Percentiles rank a stretch among this genome's conserved stretches.
These are phyloP conservation scores for Sporothrix pallida DNA, from an alignment of 2,329 filamentous ascomycete genomes.

Conservation along the genomic window DNA sequence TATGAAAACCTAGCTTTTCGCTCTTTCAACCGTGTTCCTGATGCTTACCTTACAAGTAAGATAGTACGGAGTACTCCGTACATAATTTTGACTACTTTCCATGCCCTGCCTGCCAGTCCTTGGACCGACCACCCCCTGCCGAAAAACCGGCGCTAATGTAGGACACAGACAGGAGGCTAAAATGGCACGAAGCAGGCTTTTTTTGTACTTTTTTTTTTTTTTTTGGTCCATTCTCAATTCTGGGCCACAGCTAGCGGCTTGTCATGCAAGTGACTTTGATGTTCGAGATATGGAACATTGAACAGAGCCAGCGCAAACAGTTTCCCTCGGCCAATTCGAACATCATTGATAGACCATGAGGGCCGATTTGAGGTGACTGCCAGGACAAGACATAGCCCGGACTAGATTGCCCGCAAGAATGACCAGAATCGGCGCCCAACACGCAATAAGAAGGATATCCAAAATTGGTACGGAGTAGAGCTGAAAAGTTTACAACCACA, in stretches of 20 bases:
- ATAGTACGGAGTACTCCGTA: too few relatives aligned
- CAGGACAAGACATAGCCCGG: background rate
- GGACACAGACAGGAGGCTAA: conserved; percentile 20
- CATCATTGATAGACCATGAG: background rate
- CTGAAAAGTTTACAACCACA: background rate
- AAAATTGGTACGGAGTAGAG: background rate
- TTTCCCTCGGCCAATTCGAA: background rate
- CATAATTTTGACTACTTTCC: background rate
- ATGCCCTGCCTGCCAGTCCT: background rate
- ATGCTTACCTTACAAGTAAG: background rate
- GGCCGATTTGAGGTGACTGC: background rate
- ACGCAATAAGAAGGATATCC: background rate
- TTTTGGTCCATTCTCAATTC: background rate
- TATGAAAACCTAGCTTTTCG: background rate
- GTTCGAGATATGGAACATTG: background rate
- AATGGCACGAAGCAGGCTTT: conserved; percentile 19
- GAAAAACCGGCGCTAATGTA: conserved; percentile 3
- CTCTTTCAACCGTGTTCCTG: background rate
- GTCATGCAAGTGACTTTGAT: background rate
- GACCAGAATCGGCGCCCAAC: background rate
- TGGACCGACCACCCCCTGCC: background rate
- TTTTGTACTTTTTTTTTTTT: background rate
- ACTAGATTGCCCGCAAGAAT: background rate
- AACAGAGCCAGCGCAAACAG: background rate
- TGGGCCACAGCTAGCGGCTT: conserved; percentile 8